phyloP scores from a whole-genome alignment of 2,329 filamentous ascomycete species.

The Orbilia blumenaviensis region DNA sequence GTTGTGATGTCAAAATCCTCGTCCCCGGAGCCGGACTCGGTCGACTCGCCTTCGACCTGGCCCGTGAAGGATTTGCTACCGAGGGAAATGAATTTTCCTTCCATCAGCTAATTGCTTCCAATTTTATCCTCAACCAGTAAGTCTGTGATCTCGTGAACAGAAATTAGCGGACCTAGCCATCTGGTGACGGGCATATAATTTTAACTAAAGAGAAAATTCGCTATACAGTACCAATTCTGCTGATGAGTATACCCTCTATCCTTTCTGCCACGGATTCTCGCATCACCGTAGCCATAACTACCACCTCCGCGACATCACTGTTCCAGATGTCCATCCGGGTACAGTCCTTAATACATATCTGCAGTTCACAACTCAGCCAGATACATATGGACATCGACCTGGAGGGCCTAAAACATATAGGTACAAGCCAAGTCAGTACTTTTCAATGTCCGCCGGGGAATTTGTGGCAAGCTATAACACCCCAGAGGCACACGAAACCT shows the following conservation, averaged over 20 bases:
- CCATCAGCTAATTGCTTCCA: constrained; percentile 89
- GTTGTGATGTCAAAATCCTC: constrained; percentile 70
- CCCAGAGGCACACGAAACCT: constrained; percentile 69
- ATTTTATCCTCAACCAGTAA: constrained; percentile 65
- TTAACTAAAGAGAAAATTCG: constrained; percentile 60
- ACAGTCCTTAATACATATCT: constrained; percentile 63
- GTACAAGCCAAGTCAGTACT: constrained; percentile 61
- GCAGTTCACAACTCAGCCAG: constrained; percentile 5
- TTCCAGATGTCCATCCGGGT: constrained; percentile 83
- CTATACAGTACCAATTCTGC: constrained; percentile 71
- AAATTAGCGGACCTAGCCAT: not conserved
- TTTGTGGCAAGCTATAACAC: constrained; percentile 84
- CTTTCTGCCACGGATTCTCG: constrained; percentile 87
- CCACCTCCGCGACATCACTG: constrained; percentile 75
- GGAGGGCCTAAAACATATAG: constrained; percentile 58
- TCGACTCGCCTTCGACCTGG: constrained; percentile 87
- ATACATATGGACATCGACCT: not conserved
- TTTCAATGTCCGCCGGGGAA: constrained; percentile 94
- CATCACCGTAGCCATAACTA: constrained; percentile 79
- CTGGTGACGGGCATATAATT: not conserved
- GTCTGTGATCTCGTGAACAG: not conserved
- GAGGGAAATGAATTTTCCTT: constrained; percentile 80
- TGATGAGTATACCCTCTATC: constrained; percentile 77
- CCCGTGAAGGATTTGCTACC: constrained; percentile 69
- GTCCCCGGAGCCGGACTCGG: constrained; percentile 91